Conservation (phyloP, 208 protist genomes). For the Herpetomonas tarakana region DNA sequence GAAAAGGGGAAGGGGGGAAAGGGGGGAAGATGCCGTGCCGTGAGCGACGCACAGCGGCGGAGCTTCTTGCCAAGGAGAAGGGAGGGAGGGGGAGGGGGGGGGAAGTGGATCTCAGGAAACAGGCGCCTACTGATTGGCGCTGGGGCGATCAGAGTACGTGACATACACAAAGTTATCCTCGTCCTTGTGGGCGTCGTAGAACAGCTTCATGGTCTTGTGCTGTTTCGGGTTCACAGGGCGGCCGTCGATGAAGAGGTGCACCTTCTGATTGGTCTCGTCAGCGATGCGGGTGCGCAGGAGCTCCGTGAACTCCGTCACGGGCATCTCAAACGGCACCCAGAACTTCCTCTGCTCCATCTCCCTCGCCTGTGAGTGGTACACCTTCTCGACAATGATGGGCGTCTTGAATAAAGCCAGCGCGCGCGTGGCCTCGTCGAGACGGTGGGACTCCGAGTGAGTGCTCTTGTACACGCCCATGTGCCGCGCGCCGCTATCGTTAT, state of each 20-base stretch:
- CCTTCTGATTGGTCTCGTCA: conserved; percentile 2
- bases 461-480: conserved; percentile 1
- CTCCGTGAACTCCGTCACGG: conserved; percentile 1
- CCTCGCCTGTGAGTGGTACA: neutral
- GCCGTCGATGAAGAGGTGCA: conserved; percentile 13
- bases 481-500: conserved; percentile 38
- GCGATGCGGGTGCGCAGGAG: conserved; percentile 11
- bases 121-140: neutral
- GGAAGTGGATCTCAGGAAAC: neutral
- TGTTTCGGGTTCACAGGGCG: conserved; percentile 19
- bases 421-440: neutral
- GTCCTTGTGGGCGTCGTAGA: conserved; percentile 91
- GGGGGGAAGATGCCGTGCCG: neutral
- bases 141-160: conserved; percentile 46
- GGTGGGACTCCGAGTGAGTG: neutral
- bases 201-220: conserved; percentile 7
- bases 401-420: neutral
- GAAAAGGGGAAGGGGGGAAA: neutral
- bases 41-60: neutral
- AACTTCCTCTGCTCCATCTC: neutral
- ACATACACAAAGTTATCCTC: conserved; percentile 94
- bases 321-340: neutral
- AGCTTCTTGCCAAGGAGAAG: neutral
- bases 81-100: neutral
- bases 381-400: neutral